Evolutionary conservation across 2,329 filamentous ascomycete species (phyloP), one percentile per base, ranked within the genome.

Genomic region (Rutstroemia sp.): DNA sequence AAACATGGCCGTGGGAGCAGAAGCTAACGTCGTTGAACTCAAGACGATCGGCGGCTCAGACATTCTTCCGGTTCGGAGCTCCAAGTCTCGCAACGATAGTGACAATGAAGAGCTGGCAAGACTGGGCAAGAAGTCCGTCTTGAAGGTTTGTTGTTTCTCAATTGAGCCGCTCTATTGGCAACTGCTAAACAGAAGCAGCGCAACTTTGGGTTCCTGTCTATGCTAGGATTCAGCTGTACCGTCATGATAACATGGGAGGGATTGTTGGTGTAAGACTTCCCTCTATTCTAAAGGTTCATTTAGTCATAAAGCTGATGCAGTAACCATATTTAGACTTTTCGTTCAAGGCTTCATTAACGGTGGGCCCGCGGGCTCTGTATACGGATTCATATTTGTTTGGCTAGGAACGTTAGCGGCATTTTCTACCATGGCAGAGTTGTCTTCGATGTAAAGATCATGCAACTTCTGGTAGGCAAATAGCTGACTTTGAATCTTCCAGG

Each of bases 221-320:
- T 72, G 21, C 65, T 75, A 18, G 72, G 71, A 6, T 76, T 75
- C 57, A 69, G 70, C 1, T 71, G 70, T 46, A 72, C 73, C 19
- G 63, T 73, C 30, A 71, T 73, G 65, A 69, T 70, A 16, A 75
- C 73, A 2, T 75, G 73, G 73, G 73, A 75, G 61, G 49, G 49
- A n/a, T 34, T 42, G 18, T 21, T 51, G 41, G 12, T 51, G 49
- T 51, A 14, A 51, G 49, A 37, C n/a, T n/a, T n/a, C n/a, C n/a
- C n/a, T n/a, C n/a, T n/a, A n/a, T n/a, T n/a, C n/a, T n/a, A n/a
- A n/a, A n/a, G n/a, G n/a, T n/a, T n/a, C n/a, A n/a, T n/a, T n/a
- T n/a, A n/a, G n/a, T n/a, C n/a, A n/a, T n/a, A n/a, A n/a, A n/a
- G n/a, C n/a, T n/a, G n/a, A n/a, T n/a, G n/a, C n/a, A n/a, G n/a